Base-by-base conservation (phyloP, 768 basidiomycete species). In the Filobasidium floriforme region DNA sequence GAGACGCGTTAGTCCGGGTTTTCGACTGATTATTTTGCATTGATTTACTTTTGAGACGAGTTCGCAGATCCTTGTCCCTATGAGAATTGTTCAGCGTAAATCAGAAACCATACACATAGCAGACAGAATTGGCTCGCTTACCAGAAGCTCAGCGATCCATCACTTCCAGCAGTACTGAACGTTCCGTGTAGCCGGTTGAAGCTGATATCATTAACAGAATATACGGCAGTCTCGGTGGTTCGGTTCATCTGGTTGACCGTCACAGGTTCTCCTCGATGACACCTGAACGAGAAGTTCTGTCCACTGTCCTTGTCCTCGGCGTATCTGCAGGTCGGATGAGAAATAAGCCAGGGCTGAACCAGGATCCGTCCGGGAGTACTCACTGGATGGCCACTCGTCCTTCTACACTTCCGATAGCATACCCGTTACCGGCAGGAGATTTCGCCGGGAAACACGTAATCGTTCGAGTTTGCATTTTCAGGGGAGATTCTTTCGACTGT, bases 371-470 rank as follows among this genome's bases (percentile, higher is more conserved):
- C 14, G 12, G 32, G 9, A 14, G 49, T 24, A 55, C 62, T 59
- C 77, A 94, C 92, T 98, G 93, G 67, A 97, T 92, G 1, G 92
- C 93, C 1, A 97, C 91, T 66, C 94, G 85, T 26, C 94, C 81
- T 69, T 81, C 81, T 15, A 81, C 74, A 69, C 80, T 80, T 0
- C 80, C 81, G 7, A 81, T 68, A 0, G 80, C 80, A 65, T 78
- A 81, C 0, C 79, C 80, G 18, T 76, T 74, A 0, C 73, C 77
- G 6, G 74, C 70, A 2, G 80, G 29, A 14, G 55, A 32, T 26
- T 28, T n/a, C 26, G 55, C 55, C 4, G 65, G 80, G 75, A 81
- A 81, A 71, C 78, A 79, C n/a, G 74, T 61, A 19, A 80, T 72
- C 40, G 70, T 65, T 19, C 78, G 64, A 0, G 78, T 80, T 60